phyloP scores from a whole-genome alignment of 352 stramenopile species.

The Pythium graminicola region DNA sequence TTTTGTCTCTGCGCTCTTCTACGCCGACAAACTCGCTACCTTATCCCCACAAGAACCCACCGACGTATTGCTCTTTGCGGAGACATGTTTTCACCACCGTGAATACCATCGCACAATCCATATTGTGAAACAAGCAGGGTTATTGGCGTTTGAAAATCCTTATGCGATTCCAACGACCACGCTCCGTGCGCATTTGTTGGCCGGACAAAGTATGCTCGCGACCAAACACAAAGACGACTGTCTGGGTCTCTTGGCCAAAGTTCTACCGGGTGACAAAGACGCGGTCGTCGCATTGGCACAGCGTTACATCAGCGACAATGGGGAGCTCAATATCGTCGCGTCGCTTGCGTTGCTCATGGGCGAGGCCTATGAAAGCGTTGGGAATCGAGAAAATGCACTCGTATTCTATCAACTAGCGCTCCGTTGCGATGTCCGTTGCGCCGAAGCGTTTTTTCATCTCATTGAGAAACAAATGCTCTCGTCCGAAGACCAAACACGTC shows the following conservation, averaged over 20 bases:
- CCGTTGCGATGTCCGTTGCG: slow-evolving; percentile 74
- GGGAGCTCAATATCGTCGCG: slow-evolving; percentile 65
- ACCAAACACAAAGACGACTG: slow-evolving; percentile 85
- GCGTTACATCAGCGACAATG: slow-evolving; percentile 23
- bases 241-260: slow-evolving; percentile 50
- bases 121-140: slow-evolving; percentile 41
- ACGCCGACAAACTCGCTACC: slow-evolving; percentile 73
- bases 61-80: slow-evolving; percentile 72
- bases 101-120: slow-evolving; percentile 80
- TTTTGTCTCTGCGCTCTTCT: slow-evolving; percentile 54
- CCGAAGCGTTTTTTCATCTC: slow-evolving; percentile 72
- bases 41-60: slow-evolving; percentile 36
- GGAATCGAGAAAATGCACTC: slow-evolving; percentile 74
- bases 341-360: slow-evolving; percentile 77
- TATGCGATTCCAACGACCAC: slow-evolving; percentile 22
- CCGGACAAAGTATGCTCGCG: slow-evolving; percentile 69
- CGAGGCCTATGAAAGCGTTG: slow-evolving; percentile 75
- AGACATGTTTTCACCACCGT: slow-evolving; percentile 57
- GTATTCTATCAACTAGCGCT: slow-evolving; percentile 72
- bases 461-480: slow-evolving; percentile 85
- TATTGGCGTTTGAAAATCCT: slow-evolving; percentile 32
- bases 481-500: slow-evolving; percentile 47
- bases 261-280: slow-evolving; percentile 55
- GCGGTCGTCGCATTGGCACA: slow-evolving; percentile 48
- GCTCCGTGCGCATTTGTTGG: slow-evolving; percentile 46